Base-by-base conservation (phyloP, 345 rosid genomes). In the Eutrema heterophyllum region DNA sequence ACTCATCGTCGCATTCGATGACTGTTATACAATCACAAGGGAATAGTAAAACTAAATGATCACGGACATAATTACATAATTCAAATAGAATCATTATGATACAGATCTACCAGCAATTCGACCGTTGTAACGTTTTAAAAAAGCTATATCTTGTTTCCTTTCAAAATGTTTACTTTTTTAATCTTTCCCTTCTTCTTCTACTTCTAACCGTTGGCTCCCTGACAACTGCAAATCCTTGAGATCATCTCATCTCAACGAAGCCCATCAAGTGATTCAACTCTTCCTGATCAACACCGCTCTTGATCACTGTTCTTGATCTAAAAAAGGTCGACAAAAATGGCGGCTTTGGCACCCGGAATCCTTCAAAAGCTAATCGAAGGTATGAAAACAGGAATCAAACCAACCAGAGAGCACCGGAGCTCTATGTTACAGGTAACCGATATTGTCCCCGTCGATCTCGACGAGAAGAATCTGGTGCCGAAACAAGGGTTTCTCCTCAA, bases 371-470 rank as follows among this genome's bases (percentile, higher is more conserved):
- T 95, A n/a, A 82, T 91, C 15, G 74, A 85, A 33, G 92, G 88
- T 8, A 88, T 92, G 99, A 81, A 81, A 79, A 86, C 86, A 2
- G 97, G 99, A 27, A 79, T 78, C 33, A 95, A 88, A 77, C 81
- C 97, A 38, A 94, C 99, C 0, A 53, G 87, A 52, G 97, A 92
- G 74, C 97, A 92, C 78, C 81, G 93, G 71, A 94, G 85, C 78
- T 92, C 97, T n/a, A 86, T 95, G 40, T 70, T 91, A 65, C 96
- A 95, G 70, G 95, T 95, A 13, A 89, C 97, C 0, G 97, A 95
- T 71, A 95, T 95, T 4, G 97, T 92, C 27, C 99, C 99, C 1
- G 88, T 90, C 7, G 97, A 89, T 53, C 99, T 95, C 3, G 97
- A 95, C 70, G 96, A 92, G 84, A 91, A 92, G 78, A 84, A 75